Evolutionary conservation across 2,329 filamentous ascomycete genomes (phyloP), one percentile per base, ranked within the genome.

Genomic region (Macrophomina tecta): DNA sequence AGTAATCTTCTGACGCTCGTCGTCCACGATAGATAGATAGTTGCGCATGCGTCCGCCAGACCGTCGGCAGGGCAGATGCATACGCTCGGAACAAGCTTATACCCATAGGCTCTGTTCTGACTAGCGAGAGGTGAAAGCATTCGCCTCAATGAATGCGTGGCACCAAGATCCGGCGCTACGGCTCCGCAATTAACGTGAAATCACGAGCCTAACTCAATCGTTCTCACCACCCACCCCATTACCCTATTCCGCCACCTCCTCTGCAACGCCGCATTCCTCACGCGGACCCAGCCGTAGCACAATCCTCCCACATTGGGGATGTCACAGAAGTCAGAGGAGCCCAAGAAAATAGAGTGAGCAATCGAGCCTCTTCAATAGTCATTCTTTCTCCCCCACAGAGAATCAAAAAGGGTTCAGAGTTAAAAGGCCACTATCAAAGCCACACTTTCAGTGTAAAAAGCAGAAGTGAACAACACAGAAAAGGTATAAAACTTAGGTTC

Each of bases 401-500:
- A 61, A 60, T 14, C 55, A 48, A 32, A 48, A 62, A 61, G 23
- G 30, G 12, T 46, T 23, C 42, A 48, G 49, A 36, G 58, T 62
- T 38, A 62, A 62, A 62, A 62, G 58, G 32, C 30, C 58, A 62
- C 58, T 62, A 62, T 49, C 58, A 62, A 62, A 62, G 58, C 42
- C 45, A 62, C 58, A 36, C 32, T 49, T 36, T 61, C 45, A 45
- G 9, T 8, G 23, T 2, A 23, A 61, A 32, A 16, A 30, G 28
- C 28, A 34, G 28, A 52, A n/a, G 49, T 34, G 16, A 38, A 38
- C 12, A 45, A 58, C n/a, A 18, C 14, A 36, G 36, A 61, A 34
- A 36, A 61, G 58, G 58, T 61, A 61, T 61, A 61, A 61, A 61
- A 36, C 58, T 61, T 11, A 48, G 23, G n/a, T 18, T 61, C 38